Evolutionary conservation across 495 filamentous ascomycete genomes (phyloP).

Genomic region (Hypoxylon lenormandii): DNA sequence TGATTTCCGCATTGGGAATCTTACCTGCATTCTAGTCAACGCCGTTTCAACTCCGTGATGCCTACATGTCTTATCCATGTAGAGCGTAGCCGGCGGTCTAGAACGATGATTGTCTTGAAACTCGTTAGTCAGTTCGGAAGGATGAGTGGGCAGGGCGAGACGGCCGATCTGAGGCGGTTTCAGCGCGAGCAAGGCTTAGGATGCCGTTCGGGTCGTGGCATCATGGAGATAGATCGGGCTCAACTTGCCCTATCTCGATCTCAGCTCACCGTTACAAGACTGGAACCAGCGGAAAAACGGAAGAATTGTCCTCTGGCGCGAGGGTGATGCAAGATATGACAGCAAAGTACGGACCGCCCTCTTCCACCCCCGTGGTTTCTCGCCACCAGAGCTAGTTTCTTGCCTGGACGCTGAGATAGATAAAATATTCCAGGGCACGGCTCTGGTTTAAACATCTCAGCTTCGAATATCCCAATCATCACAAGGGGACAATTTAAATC

Average conservation of each 20-base stretch:
- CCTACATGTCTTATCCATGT: not conserved
- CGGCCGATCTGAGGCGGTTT: not conserved
- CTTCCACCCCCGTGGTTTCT: not conserved
- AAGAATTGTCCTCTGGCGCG: not conserved
- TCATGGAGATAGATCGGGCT: not conserved
- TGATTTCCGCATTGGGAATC: not conserved
- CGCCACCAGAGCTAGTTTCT: too few species aligned
- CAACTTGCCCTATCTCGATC: too few species aligned
- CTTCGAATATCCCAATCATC: not conserved
- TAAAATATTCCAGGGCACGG: not conserved
- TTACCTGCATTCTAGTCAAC: not conserved
- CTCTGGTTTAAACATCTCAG: not conserved
- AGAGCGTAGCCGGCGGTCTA: not conserved
- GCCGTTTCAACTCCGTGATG: not conserved
- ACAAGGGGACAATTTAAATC: conserved; percentile 5
- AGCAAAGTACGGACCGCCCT: conserved; percentile 3
- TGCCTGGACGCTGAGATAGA: not conserved
- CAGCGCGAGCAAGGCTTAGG: not conserved
- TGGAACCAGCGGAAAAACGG: too few species aligned
- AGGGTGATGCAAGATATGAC: not conserved
- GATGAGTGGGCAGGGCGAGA: not conserved
- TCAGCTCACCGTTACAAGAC: too few species aligned
- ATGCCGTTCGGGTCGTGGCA: not conserved
- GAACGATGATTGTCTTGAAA: not conserved
- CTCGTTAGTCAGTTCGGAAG: not conserved